Base-by-base conservation (phyloP, 2,329 filamentous ascomycete species). In the Pseudogymnoascus sp. region DNA sequence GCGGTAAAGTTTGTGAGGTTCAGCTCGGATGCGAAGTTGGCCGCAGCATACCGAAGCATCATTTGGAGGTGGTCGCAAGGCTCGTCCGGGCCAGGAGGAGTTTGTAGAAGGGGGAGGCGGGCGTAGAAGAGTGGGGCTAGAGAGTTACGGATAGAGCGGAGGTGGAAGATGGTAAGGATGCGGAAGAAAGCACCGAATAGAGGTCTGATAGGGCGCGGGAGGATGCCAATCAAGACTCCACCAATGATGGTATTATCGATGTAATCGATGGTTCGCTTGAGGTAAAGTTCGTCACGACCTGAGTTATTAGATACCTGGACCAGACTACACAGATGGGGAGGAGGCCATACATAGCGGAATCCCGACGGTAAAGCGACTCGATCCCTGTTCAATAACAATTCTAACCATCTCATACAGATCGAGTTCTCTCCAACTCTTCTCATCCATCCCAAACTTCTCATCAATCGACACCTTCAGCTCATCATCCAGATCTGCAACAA, bases 1-100 rank as follows among this genome's bases (percentile, higher is more conserved):
- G 67, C 67, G 3, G 68, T 64, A 25, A 73, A 51, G 14, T 51
- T 51, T 8, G 5, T 28, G 6, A 62, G 16, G 7, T 72, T 66
- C 1, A 76, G 70, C 65, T 80, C 78, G 0, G 76, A 62, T 0
- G 72, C 75, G 0, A 78, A 73, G 51, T 79, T 71, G 19, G 72
- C 73, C n/a, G 73, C 63, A 1, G 75, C 79, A 57, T 72, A 78
- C 4, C 72, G 71, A 3, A 79, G 65, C 75, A 80, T 78, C 69
- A 77, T 75, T 66, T 79, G 78, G 2, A 80, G 57, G 16, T 75
- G 73, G 41, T 80, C 79, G 11, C 74, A 70, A 0, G 77, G 76
- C 51, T 73, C 45, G 13, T 51, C 21, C 6, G 45, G 45, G 6
- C 21, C 66, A 8, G 71, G 67, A 16, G 65, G 70, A 1, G 68